A percentile compares a stretch with the other conserved stretches of the same genome.
phyloP scores from a whole-genome alignment of 495 filamentous ascomycete genomes.

The Lasiosphaeris hirsuta region DNA sequence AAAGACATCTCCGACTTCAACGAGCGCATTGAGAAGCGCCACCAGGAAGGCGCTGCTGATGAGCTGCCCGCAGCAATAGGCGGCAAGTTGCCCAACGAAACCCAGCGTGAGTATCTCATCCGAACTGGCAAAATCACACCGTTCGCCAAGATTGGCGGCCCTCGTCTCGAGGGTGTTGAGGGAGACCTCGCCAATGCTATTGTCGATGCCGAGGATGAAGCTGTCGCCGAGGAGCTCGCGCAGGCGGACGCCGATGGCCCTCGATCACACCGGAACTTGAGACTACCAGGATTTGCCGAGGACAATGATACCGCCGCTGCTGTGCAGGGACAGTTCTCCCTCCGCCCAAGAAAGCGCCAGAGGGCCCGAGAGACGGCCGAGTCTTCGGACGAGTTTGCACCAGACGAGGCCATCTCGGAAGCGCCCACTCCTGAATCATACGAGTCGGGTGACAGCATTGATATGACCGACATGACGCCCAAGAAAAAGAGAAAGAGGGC shows the following conservation, averaged over 20 bases:
- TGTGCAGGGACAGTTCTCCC: slow-evolving; percentile 47
- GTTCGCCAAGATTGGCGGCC: slow-evolving; percentile 68
- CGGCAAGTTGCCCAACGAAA: slow-evolving; percentile 68
- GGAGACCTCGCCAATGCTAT: slow-evolving; percentile 68
- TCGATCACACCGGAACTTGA: slow-evolving; percentile 76
- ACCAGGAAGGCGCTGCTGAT: slow-evolving; percentile 46
- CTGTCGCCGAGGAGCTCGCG: slow-evolving; percentile 47
- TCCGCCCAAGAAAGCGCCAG: slow-evolving; percentile 49
- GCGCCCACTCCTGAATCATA: slow-evolving; percentile 27
- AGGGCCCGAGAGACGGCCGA: slow-evolving; percentile 29
- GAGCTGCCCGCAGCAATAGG: slow-evolving; percentile 37
- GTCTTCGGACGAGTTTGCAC: slow-evolving; percentile 46
- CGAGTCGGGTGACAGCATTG: slow-evolving; percentile 35
- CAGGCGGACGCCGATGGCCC: slow-evolving; percentile 56
- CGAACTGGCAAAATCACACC: slow-evolving; percentile 97
- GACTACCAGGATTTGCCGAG: slow-evolving; percentile 72
- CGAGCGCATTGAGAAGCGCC: slow-evolving; percentile 70
- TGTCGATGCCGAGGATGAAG: slow-evolving; percentile 69
- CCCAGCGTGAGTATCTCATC: slow-evolving; percentile 82
- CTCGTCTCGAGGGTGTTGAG: slow-evolving; percentile 49
- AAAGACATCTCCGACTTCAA: slow-evolving; percentile 76
- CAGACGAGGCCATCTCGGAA: slow-evolving; percentile 26
- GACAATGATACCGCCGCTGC: slow-evolving; percentile 30
- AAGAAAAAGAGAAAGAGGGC: slow-evolving; percentile 41
- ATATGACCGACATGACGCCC: slow-evolving; percentile 31